Evolutionary conservation across 805 yeast genomes (phyloP).

Genomic region (Kazachstania africana): DNA sequence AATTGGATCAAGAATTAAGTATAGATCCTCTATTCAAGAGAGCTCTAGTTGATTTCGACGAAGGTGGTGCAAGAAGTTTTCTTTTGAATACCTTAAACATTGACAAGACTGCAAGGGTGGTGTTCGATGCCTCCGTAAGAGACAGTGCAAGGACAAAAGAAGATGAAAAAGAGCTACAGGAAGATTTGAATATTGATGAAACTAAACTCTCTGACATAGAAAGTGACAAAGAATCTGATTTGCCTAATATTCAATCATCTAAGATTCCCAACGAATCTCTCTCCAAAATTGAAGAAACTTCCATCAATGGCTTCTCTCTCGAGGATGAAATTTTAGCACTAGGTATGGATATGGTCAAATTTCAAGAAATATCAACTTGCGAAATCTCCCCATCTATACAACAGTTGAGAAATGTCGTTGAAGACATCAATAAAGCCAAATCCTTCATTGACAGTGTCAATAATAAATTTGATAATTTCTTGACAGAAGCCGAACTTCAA

Average conservation of each 20-base stretch:
- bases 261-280: too few relatives aligned
- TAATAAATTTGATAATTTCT: slow-evolving; percentile 17
- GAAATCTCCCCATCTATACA: slow-evolving; percentile 63
- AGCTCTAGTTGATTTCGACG: slow-evolving; percentile 68
- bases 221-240: slow-evolving; percentile 1
- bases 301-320: slow-evolving; percentile 4
- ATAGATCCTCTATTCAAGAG: slow-evolving; percentile 69
- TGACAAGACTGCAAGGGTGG: slow-evolving; percentile 42
- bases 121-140: slow-evolving; percentile 47
- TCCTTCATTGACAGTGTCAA: slow-evolving; percentile 33
- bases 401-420: slow-evolving; percentile 46
- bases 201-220: background rate
- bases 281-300: slow-evolving; percentile 1
- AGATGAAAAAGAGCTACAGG: slow-evolving; percentile 10
- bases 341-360: slow-evolving; percentile 25
- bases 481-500: slow-evolving; percentile 21
- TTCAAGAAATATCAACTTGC: slow-evolving; percentile 20
- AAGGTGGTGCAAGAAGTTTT: slow-evolving; percentile 69
- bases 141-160: slow-evolving; percentile 14
- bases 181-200: slow-evolving; percentile 6
- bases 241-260: background rate
- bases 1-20: slow-evolving; percentile 50
- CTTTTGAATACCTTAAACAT: slow-evolving; percentile 49
- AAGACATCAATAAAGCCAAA: slow-evolving; percentile 43
- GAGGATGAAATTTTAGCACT: slow-evolving; percentile 24